A percentile compares a stretch with the other conserved stretches of the same genome.
Evolutionary conservation across 305 asterid genomes (phyloP).

Genomic region (Fraxinus sp.): DNA sequence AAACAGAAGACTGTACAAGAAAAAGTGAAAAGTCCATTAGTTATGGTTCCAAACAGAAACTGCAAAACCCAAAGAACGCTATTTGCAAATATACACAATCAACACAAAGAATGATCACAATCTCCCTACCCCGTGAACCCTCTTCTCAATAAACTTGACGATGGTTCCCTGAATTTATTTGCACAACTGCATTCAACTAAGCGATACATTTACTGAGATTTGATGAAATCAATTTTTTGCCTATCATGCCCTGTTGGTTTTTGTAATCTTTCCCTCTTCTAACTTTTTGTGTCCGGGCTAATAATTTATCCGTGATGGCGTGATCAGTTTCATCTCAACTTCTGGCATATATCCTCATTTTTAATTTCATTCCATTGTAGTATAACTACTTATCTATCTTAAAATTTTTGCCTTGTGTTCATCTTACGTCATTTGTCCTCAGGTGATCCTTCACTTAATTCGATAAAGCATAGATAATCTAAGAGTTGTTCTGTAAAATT

Average conservation of each 20-base stretch:
- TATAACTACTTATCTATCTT: not conserved
- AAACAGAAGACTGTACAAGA: constrained; percentile 72
- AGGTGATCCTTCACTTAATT: not conserved
- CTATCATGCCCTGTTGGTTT: not conserved
- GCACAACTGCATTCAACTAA: not conserved
- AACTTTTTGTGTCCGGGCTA: not conserved
- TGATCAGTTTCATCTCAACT: not conserved
- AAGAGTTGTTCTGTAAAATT: not conserved
- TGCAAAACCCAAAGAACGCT: not conserved
- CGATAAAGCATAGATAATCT: no score
- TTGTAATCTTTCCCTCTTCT: not conserved
- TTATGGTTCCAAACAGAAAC: constrained; percentile 12
- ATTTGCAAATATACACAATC: not conserved
- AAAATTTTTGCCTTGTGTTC: not conserved
- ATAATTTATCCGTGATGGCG: not conserved
- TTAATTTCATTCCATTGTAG: not conserved
- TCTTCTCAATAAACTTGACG: not conserved
- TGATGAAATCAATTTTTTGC: not conserved
- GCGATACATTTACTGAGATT: not conserved
- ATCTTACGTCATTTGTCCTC: not conserved
- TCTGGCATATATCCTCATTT: not conserved
- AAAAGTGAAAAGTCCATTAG: constrained; percentile 20
- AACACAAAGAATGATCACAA: not conserved
- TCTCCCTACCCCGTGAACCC: not conserved
- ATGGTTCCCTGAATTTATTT: not conserved